These are phyloP conservation scores for Arachnomyces sp. DNA, from an alignment of 2,329 filamentous ascomycete species.

Conservation along the genomic window DNA sequence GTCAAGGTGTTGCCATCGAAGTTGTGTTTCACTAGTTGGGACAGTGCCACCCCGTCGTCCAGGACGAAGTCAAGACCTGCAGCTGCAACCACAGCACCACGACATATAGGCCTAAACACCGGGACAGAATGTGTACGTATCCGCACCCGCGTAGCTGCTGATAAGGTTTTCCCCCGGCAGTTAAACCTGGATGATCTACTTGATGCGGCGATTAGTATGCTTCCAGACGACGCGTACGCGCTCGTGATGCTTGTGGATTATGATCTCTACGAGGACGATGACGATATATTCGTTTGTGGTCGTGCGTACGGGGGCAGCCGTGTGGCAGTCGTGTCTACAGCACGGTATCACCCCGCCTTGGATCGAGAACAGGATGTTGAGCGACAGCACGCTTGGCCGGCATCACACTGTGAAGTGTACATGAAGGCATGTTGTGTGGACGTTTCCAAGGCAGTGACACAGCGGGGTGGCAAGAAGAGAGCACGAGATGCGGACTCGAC, in stretches of 20 bases:
- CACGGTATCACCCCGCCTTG: conserved; percentile 51
- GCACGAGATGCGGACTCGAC: neutral
- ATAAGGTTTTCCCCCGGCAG: conserved; percentile 35
- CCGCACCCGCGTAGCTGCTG: conserved; percentile 41
- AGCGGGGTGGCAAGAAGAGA: conserved; percentile 1
- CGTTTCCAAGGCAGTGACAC: conserved; percentile 12
- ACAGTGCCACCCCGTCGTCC: conserved; percentile 6
- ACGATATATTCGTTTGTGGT: conserved; percentile 60
- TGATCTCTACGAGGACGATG: conserved; percentile 58
- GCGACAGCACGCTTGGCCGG: conserved; percentile 53
- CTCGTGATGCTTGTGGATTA: conserved; percentile 50
- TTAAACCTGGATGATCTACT: conserved; percentile 55
- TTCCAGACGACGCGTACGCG: conserved; percentile 52
- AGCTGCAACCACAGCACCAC: conserved; percentile 8
- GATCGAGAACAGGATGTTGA: conserved; percentile 38
- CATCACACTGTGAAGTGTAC: conserved; percentile 51
- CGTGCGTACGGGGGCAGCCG: conserved; percentile 57
- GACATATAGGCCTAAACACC: conserved; percentile 41
- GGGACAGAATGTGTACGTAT: conserved; percentile 39
- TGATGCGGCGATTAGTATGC: conserved; percentile 45
- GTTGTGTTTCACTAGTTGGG: conserved; percentile 45
- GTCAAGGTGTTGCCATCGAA: conserved; percentile 37
- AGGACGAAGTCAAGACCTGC: conserved; percentile 4
- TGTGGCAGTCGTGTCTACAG: conserved; percentile 53
- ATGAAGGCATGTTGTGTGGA: conserved; percentile 33